phyloP scores from a whole-genome alignment of 2,329 filamentous ascomycete genomes.

The Aureobasidium lini region DNA sequence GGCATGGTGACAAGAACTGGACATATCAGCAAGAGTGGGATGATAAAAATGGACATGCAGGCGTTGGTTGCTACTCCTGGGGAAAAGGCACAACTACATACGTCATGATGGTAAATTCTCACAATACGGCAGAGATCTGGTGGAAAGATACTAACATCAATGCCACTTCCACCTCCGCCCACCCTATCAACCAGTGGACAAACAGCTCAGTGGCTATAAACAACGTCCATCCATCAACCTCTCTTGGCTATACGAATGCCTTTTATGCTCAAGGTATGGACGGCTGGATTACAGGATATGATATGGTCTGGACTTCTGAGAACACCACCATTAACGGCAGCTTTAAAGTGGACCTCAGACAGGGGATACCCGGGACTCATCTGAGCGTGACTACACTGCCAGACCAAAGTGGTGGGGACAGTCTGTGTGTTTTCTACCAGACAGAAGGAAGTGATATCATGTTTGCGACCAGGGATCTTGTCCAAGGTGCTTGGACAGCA shows the following conservation, averaged over 20 bases:
- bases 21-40: conserved; percentile 30
- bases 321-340: conserved; percentile 28
- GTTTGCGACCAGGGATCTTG: conserved; percentile 24
- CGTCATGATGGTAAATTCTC: conserved; percentile 35
- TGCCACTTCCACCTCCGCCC: conserved; percentile 21
- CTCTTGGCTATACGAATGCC: conserved; percentile 36
- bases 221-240: conserved; percentile 32
- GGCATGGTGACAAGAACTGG: conserved; percentile 32
- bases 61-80: conserved; percentile 39
- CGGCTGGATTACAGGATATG: conserved; percentile 32
- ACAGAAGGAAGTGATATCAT: conserved; percentile 24
- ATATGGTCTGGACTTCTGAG: conserved; percentile 32
- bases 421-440: conserved; percentile 29
- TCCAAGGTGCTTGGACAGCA: conserved; percentile 24
- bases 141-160: conserved; percentile 39
- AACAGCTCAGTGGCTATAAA: conserved; percentile 26
- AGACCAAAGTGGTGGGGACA: conserved; percentile 24
- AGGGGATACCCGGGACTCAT: conserved; percentile 34
- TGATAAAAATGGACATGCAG: conserved; percentile 36
- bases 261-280: conserved; percentile 32
- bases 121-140: conserved; percentile 34
- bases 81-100: conserved; percentile 33
- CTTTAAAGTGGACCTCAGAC: conserved; percentile 28
- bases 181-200: conserved; percentile 36
- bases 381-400: conserved; percentile 31